Evolutionary conservation across 495 filamentous ascomycete species (phyloP).

Genomic region (Cercophora samala): DNA sequence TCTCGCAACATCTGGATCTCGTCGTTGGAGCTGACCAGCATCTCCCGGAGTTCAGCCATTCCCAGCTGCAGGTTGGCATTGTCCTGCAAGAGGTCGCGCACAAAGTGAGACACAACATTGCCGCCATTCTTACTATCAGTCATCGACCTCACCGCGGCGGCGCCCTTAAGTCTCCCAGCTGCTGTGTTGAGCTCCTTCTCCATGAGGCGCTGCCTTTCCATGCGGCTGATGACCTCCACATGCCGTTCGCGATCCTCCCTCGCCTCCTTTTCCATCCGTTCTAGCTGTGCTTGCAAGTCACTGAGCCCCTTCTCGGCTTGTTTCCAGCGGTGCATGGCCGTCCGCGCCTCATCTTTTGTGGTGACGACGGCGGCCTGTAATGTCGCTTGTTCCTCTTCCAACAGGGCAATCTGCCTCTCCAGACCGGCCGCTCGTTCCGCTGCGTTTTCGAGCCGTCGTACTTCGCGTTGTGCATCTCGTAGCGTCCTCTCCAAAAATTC

Average conservation of each 20-base stretch:
- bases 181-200: constrained; percentile 70
- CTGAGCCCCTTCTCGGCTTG: constrained; percentile 70
- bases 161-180: constrained; percentile 72
- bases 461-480: constrained; percentile 68
- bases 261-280: constrained; percentile 82
- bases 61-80: constrained; percentile 90
- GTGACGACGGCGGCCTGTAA: constrained; percentile 62
- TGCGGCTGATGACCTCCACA: constrained; percentile 70
- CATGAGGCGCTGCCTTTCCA: constrained; percentile 77
- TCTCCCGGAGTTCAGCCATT: constrained; percentile 83
- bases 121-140: constrained; percentile 47
- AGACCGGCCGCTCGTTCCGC: constrained; percentile 70
- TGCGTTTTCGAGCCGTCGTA: constrained; percentile 67
- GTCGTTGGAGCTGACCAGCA: constrained; percentile 89
- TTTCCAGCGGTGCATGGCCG: constrained; percentile 76
- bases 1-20: constrained; percentile 85
- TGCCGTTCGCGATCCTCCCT: constrained; percentile 79
- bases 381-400: constrained; percentile 76
- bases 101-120: constrained; percentile 82
- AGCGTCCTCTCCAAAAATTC: constrained; percentile 68
- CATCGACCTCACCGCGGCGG: constrained; percentile 62
- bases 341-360: constrained; percentile 67
- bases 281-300: constrained; percentile 79
- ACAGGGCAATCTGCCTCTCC: constrained; percentile 68
- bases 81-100: constrained; percentile 91